Conservation (phyloP, 345 rosid species). For the Bruguiera gymnorhiza region DNA sequence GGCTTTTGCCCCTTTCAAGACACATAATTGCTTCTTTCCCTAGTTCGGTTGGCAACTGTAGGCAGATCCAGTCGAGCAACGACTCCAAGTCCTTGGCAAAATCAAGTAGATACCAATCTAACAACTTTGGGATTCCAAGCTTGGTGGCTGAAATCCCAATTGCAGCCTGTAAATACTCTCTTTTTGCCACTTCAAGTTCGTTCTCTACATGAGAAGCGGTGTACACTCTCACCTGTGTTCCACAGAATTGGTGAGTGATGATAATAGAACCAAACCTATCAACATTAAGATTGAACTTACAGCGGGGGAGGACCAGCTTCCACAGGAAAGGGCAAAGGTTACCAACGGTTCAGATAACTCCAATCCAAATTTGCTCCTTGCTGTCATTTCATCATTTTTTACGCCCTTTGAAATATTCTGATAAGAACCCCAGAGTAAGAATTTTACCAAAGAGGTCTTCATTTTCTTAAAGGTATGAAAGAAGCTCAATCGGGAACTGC, state of each 20-base stretch:
- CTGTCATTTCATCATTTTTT: conserved; percentile 57
- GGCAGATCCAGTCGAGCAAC: conserved; percentile 81
- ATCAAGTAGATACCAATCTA: conserved; percentile 81
- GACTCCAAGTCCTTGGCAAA: conserved; percentile 81
- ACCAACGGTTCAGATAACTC: conserved; percentile 80
- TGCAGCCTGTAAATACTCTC: conserved; percentile 77
- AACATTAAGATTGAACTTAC: conserved; percentile 41
- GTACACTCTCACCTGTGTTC: conserved; percentile 64
- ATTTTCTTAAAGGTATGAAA: conserved; percentile 8
- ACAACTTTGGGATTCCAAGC: conserved; percentile 63
- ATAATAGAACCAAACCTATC: conserved; percentile 1
- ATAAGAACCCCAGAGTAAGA: conserved; percentile 14
- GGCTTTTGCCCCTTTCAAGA: conserved; percentile 53
- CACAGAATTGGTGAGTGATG: conserved; percentile 21
- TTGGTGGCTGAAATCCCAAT: conserved; percentile 50
- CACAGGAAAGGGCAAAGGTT: conserved; percentile 82
- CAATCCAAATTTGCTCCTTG: conserved; percentile 58
- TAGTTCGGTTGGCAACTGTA: conserved; percentile 69
- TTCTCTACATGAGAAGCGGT: conserved; percentile 62
- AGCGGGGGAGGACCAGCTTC: conserved; percentile 96
- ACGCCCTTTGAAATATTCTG: conserved; percentile 44
- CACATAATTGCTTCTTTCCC: conserved; percentile 65
- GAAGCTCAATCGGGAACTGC: conserved; percentile 19
- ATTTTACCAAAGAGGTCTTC: conserved; percentile 4
- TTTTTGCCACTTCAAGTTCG: conserved; percentile 65